Conservation (phyloP, 202 grass and related monocot species). For the Carex arenaria region DNA sequence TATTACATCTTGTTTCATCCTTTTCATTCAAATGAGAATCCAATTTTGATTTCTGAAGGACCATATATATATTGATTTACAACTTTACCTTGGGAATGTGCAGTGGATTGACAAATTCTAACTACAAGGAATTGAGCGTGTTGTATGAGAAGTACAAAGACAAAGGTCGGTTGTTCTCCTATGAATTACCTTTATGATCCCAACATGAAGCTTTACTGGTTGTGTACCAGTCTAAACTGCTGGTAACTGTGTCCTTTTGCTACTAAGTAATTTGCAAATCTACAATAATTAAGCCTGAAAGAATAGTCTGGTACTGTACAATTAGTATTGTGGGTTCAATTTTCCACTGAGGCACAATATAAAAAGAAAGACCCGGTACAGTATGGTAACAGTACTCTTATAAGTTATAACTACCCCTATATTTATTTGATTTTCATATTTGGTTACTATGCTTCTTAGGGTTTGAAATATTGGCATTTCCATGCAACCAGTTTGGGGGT, state of each 20-base stretch:
- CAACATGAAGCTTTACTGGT: neutral
- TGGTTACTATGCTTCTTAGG: constrained; percentile 13
- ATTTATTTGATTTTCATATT: neutral
- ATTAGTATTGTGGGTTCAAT: too few species aligned
- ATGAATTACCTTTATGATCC: neutral
- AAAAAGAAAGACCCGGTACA: neutral
- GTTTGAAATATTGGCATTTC: constrained; percentile 70
- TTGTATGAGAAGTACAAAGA: constrained; percentile 57
- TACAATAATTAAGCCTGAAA: neutral
- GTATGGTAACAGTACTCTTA: neutral
- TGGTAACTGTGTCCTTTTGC: neutral
- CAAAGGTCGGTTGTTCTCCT: constrained; percentile 28
- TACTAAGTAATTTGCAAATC: neutral
- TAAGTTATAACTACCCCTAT: too few species aligned
- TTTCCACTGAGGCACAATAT: neutral
- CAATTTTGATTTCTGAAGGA: neutral
- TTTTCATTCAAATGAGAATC: neutral
- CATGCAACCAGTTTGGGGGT: constrained; percentile 65
- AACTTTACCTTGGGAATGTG: constrained; percentile 15
- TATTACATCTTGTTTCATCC: neutral
- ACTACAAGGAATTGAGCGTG: constrained; percentile 60
- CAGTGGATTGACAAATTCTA: constrained; percentile 54
- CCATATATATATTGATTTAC: neutral
- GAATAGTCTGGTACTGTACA: neutral
- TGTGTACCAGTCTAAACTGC: neutral